Base-by-base conservation (phyloP, 352 stramenopile species). In the Globisporangium mamillatum region DNA sequence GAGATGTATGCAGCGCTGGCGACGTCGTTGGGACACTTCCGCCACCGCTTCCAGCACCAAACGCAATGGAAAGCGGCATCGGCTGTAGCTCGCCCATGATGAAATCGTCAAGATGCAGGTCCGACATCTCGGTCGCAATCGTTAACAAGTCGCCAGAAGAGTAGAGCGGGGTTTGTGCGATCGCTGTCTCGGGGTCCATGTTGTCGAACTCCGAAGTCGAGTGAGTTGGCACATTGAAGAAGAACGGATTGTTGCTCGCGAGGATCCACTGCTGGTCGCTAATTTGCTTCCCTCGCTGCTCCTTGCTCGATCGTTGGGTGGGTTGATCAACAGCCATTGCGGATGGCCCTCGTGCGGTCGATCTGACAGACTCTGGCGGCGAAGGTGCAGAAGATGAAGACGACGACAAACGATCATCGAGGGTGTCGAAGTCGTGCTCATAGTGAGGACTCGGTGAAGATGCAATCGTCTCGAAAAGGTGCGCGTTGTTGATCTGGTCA, bases 101-200 rank as follows among this genome's bases (percentile, higher is more conserved):
- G 32, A 90, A 92, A 61, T 94, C 84, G 32, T 93, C 87, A 1
- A 93, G 67, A 22, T 77, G 76, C 24, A 93, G 63, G 50, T 94
- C 85, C 2, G 84, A 85, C 69, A 91, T 81, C 56, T 86, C 66
- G 5, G 73, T 84, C 0, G 75, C 68, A 24, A 86, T 67, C 2
- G 76, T 76, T 81, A 91, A 82, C 44, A 91, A 66, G 57, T 91
- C 81, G 0, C 81, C 78, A 0, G 81, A 79, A 9, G 66, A 68
- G 59, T 88, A 91, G 1, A 93, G 68, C 0, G 84, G 81, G 0
- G 81, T 93, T 58, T 89, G 79, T 4, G 82, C 84, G 25, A 93
- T 85, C 0, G 84, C 84, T 5, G 78, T 84, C 34, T 93, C 82
- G 0, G 81, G 64, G n/a, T 91, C 84, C 82, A 93, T 91, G 38